Base-by-base conservation (phyloP, 805 yeast genomes). In the Yarrowia divulgata region DNA sequence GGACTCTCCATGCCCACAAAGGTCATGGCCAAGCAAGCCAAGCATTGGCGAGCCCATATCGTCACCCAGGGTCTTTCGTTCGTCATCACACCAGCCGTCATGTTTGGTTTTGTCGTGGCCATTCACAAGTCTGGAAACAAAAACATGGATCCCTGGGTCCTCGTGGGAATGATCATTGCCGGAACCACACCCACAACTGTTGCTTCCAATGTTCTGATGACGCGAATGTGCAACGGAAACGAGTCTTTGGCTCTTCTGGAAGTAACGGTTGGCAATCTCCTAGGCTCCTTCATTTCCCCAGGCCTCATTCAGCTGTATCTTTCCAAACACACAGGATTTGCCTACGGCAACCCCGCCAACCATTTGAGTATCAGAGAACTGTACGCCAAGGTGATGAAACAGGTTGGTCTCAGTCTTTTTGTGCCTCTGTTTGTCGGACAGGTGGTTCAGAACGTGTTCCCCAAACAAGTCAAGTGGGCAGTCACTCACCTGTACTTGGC, bases 101-200 rank as follows among this genome's bases (percentile, higher is more conserved):
- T 91, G 70, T 92, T 81, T 76, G 97, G 95, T 0, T 81, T 91
- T 64, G 88, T 88, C 48, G 79, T 84, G 68, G 97, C 90, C 0
- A 87, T 91, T 35, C 83, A 84, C 71, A 81, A 81, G 8, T 85
- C 95, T 0, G 71, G 84, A 70, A 83, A 90, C 75, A 77, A 79
- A 0, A 76, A 80, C 23, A 90, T 92, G 48, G 88, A 88, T 73
- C 83, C 85, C 39, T 91, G 94, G 92, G 84, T 91, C 72, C 80
- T 93, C 34, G 90, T 89, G 13, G 97, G 97, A 0, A 78, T 93
- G 70, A 85, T 93, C 19, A 89, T 91, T 55, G 90, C 97, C 1
- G 90, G 91, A 39, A 85, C 93, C 8, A 90, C 96, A 77, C 97
- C 97, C 39, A 93, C 97, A 7, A 93, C 97, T 0, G 97, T 93